phyloP scores from a whole-genome alignment of 2,329 filamentous ascomycete species.

The Alternaria hordeiaustralica region DNA sequence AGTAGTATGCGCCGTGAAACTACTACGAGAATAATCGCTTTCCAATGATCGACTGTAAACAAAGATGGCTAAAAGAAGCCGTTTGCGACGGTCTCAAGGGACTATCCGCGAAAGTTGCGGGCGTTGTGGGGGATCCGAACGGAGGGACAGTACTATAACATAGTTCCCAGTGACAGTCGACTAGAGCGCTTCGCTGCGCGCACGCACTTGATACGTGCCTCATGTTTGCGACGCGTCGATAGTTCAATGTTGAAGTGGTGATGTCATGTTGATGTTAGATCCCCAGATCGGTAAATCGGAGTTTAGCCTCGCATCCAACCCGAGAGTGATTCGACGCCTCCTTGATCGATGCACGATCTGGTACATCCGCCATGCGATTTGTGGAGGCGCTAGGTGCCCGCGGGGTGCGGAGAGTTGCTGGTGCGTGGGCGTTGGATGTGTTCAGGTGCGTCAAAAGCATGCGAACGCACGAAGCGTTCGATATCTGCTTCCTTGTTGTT shows the following conservation, averaged over 20 bases:
- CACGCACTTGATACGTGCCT: constrained; percentile 3
- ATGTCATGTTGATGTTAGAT: constrained; percentile 23
- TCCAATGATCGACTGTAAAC: neutral
- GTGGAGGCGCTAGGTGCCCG: constrained; percentile 15
- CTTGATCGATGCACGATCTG: constrained; percentile 17
- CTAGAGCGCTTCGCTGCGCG: constrained; percentile 6
- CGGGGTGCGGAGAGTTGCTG: constrained; percentile 9
- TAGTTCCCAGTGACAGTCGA: neutral
- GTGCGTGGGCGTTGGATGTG: neutral
- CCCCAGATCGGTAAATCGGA: constrained; percentile 1
- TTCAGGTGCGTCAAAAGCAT: neutral
- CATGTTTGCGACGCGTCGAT: constrained; percentile 19
- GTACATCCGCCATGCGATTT: neutral
- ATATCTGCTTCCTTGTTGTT: neutral
- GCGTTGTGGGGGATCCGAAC: neutral
- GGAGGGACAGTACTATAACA: constrained; percentile 1
- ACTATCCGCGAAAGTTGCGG: constrained; percentile 2
- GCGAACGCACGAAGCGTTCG: neutral
- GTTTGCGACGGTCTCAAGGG: constrained; percentile 3
- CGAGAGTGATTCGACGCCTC: constrained; percentile 12
- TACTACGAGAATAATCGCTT: neutral
- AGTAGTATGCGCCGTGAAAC: neutral
- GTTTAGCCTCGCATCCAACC: constrained; percentile 16
- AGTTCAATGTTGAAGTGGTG: constrained; percentile 21
- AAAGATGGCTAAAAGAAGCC: neutral